Conservation (phyloP, 345 rosid species). For the Linum tenue region DNA sequence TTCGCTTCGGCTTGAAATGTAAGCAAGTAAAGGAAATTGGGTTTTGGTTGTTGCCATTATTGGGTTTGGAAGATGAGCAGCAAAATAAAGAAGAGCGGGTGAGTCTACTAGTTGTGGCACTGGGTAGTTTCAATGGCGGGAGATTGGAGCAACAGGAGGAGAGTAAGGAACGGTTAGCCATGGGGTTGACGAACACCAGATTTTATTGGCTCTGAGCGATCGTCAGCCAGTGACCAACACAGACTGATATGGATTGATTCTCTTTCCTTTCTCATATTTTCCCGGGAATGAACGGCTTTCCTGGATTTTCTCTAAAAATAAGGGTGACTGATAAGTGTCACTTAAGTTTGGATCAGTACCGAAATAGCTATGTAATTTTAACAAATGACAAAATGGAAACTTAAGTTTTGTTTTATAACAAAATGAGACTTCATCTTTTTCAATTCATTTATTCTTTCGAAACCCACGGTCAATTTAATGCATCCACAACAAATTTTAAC, state of each 20-base stretch:
- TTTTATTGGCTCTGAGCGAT: background rate
- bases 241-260: background rate
- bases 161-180: background rate
- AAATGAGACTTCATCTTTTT: too few relatives aligned
- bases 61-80: background rate
- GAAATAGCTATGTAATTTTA: too few relatives aligned
- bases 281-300: background rate
- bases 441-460: too few relatives aligned
- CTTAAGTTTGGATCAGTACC: too few relatives aligned
- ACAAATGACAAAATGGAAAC: too few relatives aligned
- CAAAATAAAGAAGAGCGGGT: background rate
- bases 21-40: constrained; percentile 4
- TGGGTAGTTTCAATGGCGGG: background rate
- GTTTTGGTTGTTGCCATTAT: background rate
- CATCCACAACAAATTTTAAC: too few relatives aligned
- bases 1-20: constrained; percentile 18
- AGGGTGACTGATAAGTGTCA: too few relatives aligned
- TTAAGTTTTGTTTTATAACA: too few relatives aligned
- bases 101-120: background rate
- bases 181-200: background rate
- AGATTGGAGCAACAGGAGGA: background rate
- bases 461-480: too few relatives aligned
- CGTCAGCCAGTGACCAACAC: background rate
- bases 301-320: background rate
- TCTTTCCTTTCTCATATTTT: too few relatives aligned